phyloP scores from a whole-genome alignment of 2,329 filamentous ascomycete species.

The Orbilia ellipsospora region DNA sequence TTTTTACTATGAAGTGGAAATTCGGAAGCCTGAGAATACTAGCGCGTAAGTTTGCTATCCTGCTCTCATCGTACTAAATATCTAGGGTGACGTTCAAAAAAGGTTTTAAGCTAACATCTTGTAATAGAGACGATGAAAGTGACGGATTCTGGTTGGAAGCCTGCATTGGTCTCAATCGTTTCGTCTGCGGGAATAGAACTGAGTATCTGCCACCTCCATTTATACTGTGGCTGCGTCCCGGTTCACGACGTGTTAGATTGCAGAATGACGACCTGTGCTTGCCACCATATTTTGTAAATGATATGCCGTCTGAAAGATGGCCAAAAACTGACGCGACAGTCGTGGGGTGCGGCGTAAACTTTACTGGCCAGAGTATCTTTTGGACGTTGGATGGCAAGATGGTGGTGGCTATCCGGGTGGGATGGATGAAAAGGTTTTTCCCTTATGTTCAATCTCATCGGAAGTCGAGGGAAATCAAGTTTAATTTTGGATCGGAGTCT shows the following conservation, averaged over 20 bases:
- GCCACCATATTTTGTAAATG: background rate
- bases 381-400: background rate
- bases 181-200: too few species aligned
- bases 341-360: background rate
- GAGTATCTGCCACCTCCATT: too few species aligned
- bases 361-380: background rate
- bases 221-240: too few species aligned
- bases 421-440: background rate
- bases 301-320: too few species aligned
- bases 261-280: background rate
- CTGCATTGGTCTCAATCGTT: too few species aligned
- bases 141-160: too few species aligned
- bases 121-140: background rate
- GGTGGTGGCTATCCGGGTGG: background rate
- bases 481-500: background rate
- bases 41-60: background rate
- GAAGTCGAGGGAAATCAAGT: background rate
- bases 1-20: constrained; percentile 7
- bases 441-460: background rate
- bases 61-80: background rate
- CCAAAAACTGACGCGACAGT: background rate
- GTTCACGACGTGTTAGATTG: background rate
- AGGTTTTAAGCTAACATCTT: background rate
- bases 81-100: background rate
- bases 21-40: background rate